These are phyloP conservation scores for Beauveria medogensis DNA, from an alignment of 2,329 filamentous ascomycete genomes.

Conservation along the genomic window DNA sequence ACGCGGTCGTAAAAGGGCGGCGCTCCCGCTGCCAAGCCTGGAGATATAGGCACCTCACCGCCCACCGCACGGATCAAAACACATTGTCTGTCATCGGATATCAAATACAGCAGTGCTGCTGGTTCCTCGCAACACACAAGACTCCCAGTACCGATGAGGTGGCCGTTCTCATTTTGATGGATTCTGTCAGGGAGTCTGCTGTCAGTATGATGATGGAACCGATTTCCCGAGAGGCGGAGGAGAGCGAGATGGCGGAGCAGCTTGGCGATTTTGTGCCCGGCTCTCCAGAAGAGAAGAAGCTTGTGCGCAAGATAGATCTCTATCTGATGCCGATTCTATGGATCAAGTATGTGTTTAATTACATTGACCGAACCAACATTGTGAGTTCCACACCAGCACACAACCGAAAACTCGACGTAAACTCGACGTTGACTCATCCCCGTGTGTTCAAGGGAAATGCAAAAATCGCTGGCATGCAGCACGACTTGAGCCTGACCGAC, in stretches of 20 bases:
- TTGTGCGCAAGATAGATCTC: slow-evolving; percentile 30
- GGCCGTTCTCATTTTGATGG: background rate
- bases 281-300: slow-evolving; percentile 15
- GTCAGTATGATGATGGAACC: background rate
- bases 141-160: background rate
- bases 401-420: slow-evolving; percentile 6
- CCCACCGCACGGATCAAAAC: background rate
- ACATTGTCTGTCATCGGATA: too few relatives aligned
- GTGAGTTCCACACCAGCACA: slow-evolving; percentile 11
- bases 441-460: slow-evolving; percentile 46
- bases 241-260: slow-evolving; percentile 19
- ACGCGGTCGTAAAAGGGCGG: too few relatives aligned
- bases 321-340: slow-evolving; percentile 43
- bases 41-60: background rate
- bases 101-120: background rate
- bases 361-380: slow-evolving; percentile 23
- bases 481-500: slow-evolving; percentile 37
- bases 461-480: slow-evolving; percentile 43
- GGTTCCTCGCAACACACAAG: background rate
- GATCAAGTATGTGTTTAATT: slow-evolving; percentile 31
- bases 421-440: slow-evolving; percentile 48
- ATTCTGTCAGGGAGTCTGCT: background rate
- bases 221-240: background rate
- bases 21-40: too few relatives aligned
- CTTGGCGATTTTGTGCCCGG: slow-evolving; percentile 21